A percentile compares a stretch with the other conserved stretches of the same genome.
phyloP scores from a whole-genome alignment of 176 grass and related monocot genomes.

The Avena insularis region DNA sequence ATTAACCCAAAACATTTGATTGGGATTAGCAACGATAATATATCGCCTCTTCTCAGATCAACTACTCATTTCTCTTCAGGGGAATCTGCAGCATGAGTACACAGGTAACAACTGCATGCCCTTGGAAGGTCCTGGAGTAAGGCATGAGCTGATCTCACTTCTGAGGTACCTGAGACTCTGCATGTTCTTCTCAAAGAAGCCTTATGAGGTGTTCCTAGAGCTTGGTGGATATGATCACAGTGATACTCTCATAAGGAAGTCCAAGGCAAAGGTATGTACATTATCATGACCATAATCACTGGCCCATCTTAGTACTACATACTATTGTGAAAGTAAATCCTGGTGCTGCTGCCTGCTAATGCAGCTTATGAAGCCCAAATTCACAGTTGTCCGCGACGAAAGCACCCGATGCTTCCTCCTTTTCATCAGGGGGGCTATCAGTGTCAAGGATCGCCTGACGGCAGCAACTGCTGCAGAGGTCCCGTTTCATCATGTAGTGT shows the following conservation, averaged over 20 bases:
- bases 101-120: conserved; percentile 45
- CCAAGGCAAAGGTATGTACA: conserved; percentile 60
- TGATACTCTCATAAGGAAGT: conserved; percentile 65
- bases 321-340: background rate
- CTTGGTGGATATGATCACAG: conserved; percentile 57
- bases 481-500: conserved; percentile 65
- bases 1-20: background rate
- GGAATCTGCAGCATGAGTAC: conserved; percentile 69
- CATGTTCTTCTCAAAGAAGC: conserved; percentile 78
- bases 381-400: conserved; percentile 62
- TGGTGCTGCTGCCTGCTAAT: background rate
- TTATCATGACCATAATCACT: background rate
- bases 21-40: background rate
- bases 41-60: background rate
- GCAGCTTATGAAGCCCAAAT: conserved; percentile 71
- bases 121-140: conserved; percentile 57
- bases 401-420: conserved; percentile 71
- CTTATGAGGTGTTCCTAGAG: conserved; percentile 71
- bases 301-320: background rate
- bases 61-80: conserved; percentile 42
- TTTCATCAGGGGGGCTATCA: conserved; percentile 73
- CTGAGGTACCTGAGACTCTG: conserved; percentile 66
- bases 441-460: conserved; percentile 64
- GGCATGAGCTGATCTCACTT: conserved; percentile 64
- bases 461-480: conserved; percentile 73